Percentiles rank a stretch among this genome's conserved stretches.
These are phyloP conservation scores for Lineolata rhizophorae DNA, from an alignment of 495 filamentous ascomycete species.

Conservation along the genomic window DNA sequence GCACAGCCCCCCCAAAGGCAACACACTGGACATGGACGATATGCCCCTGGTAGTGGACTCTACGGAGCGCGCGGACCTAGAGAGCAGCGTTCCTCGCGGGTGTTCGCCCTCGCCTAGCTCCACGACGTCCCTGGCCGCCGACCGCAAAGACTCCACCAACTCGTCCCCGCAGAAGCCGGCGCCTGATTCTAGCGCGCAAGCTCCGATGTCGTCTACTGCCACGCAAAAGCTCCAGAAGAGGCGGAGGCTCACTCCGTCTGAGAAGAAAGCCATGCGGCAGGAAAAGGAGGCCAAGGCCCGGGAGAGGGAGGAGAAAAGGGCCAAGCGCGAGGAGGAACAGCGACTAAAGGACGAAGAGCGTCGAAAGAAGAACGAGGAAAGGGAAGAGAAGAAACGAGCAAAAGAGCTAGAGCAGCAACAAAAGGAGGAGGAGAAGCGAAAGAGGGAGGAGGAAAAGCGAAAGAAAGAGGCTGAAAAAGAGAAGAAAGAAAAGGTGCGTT, in stretches of 20 bases:
- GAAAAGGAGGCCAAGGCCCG: constrained; percentile 32
- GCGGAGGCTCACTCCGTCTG: constrained; percentile 19
- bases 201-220: too few species aligned
- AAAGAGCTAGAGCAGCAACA: constrained; percentile 18
- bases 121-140: too few species aligned
- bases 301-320: constrained; percentile 16
- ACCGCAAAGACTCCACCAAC: too few species aligned
- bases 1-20: too few species aligned
- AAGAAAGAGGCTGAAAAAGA: constrained; percentile 41
- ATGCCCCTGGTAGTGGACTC: too few species aligned
- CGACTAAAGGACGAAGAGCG: constrained; percentile 19
- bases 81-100: too few species aligned
- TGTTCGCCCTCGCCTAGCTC: too few species aligned
- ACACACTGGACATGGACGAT: too few species aligned
- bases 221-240: too few species aligned
- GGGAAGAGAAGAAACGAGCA: constrained; percentile 24
- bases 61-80: too few species aligned
- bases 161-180: too few species aligned
- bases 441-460: constrained; percentile 40
- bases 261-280: constrained; percentile 23
- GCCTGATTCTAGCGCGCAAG: too few species aligned
- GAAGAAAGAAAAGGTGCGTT: not conserved
- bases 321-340: constrained; percentile 21
- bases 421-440: constrained; percentile 25
- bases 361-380: constrained; percentile 18